Conservation (phyloP, 1,139 yeast genomes). For the Pichia sp. region DNA sequence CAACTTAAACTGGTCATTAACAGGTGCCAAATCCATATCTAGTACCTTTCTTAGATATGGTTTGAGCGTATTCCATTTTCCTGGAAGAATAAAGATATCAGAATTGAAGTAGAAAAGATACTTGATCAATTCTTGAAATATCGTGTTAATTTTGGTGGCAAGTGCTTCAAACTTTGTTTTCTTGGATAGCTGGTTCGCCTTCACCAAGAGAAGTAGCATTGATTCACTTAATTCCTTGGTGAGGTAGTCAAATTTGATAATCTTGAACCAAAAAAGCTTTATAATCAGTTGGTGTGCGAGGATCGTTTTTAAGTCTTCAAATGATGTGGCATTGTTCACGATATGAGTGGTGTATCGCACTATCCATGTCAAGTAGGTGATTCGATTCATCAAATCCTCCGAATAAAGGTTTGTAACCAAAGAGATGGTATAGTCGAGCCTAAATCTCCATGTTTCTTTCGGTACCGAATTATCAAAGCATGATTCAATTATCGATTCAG, state of each 20-base stretch:
- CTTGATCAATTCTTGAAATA: slow-evolving; percentile 32
- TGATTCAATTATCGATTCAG: slow-evolving; percentile 45
- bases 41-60: slow-evolving; percentile 41
- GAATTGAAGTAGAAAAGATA: slow-evolving; percentile 51
- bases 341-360: slow-evolving; percentile 43
- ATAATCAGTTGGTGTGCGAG: slow-evolving; percentile 47
- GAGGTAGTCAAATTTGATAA: slow-evolving; percentile 45
- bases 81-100: slow-evolving; percentile 74
- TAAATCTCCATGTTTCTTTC: slow-evolving; percentile 42
- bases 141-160: slow-evolving; percentile 11
- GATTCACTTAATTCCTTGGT: slow-evolving; percentile 56
- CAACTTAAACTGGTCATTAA: slow-evolving; percentile 48
- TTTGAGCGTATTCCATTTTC: slow-evolving; percentile 59
- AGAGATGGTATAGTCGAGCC: slow-evolving; percentile 52
- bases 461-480: slow-evolving; percentile 22
- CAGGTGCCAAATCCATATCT: slow-evolving; percentile 31
- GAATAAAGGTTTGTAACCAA: slow-evolving; percentile 59
- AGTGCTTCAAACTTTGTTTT: slow-evolving; percentile 12
- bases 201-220: slow-evolving; percentile 30
- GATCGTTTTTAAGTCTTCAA: slow-evolving; percentile 18
- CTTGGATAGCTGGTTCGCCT: slow-evolving; percentile 17
- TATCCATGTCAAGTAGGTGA: slow-evolving; percentile 55
- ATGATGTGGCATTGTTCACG: slow-evolving; percentile 29
- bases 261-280: slow-evolving; percentile 66
- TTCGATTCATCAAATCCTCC: slow-evolving; percentile 59